A percentile compares a stretch with the other conserved stretches of the same genome.
Conservation (phyloP, 139 green algal genomes). For the Coelastrella sp. region DNA sequence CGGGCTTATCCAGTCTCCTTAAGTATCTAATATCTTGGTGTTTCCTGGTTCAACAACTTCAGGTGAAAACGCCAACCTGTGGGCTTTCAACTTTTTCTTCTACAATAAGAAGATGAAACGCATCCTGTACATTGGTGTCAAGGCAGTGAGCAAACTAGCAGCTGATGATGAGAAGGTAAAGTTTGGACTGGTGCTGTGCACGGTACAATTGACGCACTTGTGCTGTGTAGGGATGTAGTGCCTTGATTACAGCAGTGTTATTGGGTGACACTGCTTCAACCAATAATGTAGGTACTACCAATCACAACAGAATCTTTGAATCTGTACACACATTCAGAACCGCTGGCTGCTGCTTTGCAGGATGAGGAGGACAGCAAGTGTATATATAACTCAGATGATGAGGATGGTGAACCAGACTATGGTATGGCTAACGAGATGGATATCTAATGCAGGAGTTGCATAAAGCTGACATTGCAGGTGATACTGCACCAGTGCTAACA, state of each 20-base stretch:
- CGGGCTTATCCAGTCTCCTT: no score
- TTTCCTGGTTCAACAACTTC: not conserved
- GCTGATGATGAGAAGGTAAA: slow-evolving; percentile 54
- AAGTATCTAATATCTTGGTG: no score
- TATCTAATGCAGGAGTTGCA: slow-evolving; percentile 51
- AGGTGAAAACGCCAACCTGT: slow-evolving; percentile 88
- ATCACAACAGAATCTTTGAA: no score
- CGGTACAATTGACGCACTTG: no score
- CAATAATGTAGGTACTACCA: no score
- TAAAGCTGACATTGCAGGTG: not conserved
- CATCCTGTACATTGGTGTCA: slow-evolving; percentile 90
- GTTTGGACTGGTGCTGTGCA: no score
- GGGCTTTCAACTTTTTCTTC: slow-evolving; percentile 99
- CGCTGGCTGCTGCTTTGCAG: slow-evolving; percentile 19
- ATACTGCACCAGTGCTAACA: no score
- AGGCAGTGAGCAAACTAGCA: slow-evolving; percentile 66
- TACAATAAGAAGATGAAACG: slow-evolving; percentile 97
- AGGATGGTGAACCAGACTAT: slow-evolving; percentile 63
- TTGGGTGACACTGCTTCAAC: no score
- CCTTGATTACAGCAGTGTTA: no score
- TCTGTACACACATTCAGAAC: not conserved
- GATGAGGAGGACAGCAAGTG: slow-evolving; percentile 56
- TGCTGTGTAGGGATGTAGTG: not conserved
- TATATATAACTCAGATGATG: slow-evolving; percentile 77
- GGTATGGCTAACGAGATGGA: slow-evolving; percentile 87